Conservation (phyloP, 192 early-diverging fungal species). For the Jimgerdemannia lactiflua region DNA sequence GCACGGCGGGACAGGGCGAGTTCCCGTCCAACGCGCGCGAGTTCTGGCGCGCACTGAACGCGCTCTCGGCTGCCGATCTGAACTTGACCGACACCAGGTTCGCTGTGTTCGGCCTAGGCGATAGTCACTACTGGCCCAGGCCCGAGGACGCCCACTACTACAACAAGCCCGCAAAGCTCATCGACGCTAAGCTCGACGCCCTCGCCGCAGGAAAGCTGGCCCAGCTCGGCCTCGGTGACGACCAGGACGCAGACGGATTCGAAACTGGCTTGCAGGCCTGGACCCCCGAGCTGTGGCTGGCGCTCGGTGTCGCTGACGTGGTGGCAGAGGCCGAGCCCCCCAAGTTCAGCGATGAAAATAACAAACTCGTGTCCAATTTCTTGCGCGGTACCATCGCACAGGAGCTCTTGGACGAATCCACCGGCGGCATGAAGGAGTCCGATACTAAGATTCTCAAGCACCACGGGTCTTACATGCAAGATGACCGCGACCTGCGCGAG, state of each 20-base stretch:
- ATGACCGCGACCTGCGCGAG: constrained; percentile 93
- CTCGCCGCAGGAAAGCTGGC: constrained; percentile 69
- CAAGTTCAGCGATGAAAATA: constrained; percentile 81
- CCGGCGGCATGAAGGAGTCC: constrained; percentile 82
- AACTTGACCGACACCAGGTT: constrained; percentile 66
- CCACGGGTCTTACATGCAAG: constrained; percentile 97
- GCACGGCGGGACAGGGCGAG: constrained; percentile 97
- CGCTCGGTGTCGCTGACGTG: constrained; percentile 73
- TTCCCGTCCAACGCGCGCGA: constrained; percentile 89
- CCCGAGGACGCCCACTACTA: constrained; percentile 89
- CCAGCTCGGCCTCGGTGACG: constrained; percentile 80
- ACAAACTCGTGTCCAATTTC: constrained; percentile 91
- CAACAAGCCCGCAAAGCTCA: constrained; percentile 85
- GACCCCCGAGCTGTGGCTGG: constrained; percentile 80
- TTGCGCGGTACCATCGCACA: constrained; percentile 91
- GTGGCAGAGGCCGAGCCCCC: constrained; percentile 62
- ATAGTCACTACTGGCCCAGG: constrained; percentile 96
- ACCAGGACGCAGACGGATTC: constrained; percentile 91
- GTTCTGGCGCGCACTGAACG: constrained; percentile 77
- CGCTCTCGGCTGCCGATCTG: constrained; percentile 51
- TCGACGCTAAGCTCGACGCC: constrained; percentile 75
- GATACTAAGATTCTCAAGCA: constrained; percentile 94
- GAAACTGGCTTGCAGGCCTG: constrained; percentile 78
- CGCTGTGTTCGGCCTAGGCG: constrained; percentile 89
- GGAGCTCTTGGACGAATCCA: constrained; percentile 78